These are phyloP conservation scores for Pilasporangium apinafurcum DNA, from an alignment of 352 stramenopile species.

Conservation along the genomic window DNA sequence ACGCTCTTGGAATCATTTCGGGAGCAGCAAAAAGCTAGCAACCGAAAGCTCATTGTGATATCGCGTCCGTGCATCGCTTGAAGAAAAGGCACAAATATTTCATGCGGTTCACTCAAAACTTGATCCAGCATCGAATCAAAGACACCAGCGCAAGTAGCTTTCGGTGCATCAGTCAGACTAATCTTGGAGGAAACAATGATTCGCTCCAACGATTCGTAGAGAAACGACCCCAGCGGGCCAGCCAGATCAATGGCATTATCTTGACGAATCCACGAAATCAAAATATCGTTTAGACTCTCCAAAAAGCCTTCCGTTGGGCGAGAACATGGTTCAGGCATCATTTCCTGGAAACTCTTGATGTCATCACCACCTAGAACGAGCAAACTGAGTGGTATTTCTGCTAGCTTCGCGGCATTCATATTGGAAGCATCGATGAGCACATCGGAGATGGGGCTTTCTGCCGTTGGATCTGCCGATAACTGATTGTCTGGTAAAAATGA, in stretches of 20 bases:
- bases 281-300: conserved; percentile 76
- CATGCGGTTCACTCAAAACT: conserved; percentile 56
- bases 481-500: conserved; percentile 76
- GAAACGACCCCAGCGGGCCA: conserved; percentile 45
- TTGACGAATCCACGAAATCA: conserved; percentile 80
- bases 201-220: conserved; percentile 56
- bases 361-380: conserved; percentile 58
- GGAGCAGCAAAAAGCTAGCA: conserved; percentile 75
- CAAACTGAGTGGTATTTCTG: conserved; percentile 46
- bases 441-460: conserved; percentile 16
- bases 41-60: conserved; percentile 63
- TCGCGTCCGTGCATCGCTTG: conserved; percentile 73
- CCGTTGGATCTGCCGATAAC: conserved; percentile 21
- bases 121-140: conserved; percentile 82
- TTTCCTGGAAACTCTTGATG: conserved; percentile 74
- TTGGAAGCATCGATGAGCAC: conserved; percentile 12
- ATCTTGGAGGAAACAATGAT: conserved; percentile 79
- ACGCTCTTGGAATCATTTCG: conserved; percentile 37
- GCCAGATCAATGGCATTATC: conserved; percentile 67
- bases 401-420: conserved; percentile 12
- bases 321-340: conserved; percentile 54
- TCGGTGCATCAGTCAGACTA: conserved; percentile 49
- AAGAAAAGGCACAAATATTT: conserved; percentile 75
- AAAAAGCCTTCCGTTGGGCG: conserved; percentile 66
- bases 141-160: conserved; percentile 51